A percentile compares a stretch with the other conserved stretches of the same genome.
Conservation (phyloP, 768 basidiomycete genomes). For the Kwoniella dejecticola region DNA sequence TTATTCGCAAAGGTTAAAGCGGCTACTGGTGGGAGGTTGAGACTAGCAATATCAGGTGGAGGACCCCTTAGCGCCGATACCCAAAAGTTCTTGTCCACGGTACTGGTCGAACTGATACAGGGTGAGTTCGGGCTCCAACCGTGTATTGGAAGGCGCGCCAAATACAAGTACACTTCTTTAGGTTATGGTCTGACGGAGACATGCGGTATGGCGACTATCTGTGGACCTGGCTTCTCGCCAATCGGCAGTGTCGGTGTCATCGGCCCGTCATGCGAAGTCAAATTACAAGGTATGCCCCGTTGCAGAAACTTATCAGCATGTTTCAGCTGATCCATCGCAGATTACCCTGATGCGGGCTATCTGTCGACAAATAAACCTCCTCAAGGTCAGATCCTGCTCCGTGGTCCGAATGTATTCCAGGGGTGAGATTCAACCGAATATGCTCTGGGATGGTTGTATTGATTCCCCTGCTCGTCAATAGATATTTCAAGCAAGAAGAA, state of each 20-base stretch:
- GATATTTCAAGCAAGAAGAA: conserved; percentile 50
- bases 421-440: conserved; percentile 28
- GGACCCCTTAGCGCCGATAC: conserved; percentile 42
- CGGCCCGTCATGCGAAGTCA: conserved; percentile 52
- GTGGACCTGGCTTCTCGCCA: conserved; percentile 36
- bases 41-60: conserved; percentile 52
- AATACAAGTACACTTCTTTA: conserved; percentile 8
- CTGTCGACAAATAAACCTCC: conserved; percentile 44
- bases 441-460: not conserved
- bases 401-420: conserved; percentile 51
- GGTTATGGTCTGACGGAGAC: conserved; percentile 53
- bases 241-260: conserved; percentile 45
- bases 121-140: too few relatives aligned
- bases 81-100: conserved; percentile 52
- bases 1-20: conserved; percentile 52
- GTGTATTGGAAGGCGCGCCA: conserved; percentile 1
- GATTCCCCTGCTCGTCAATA: too few relatives aligned
- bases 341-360: conserved; percentile 54
- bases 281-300: conserved; percentile 37
- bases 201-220: conserved; percentile 50
- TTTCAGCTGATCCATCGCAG: conserved; percentile 19
- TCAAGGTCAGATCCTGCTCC: conserved; percentile 51
- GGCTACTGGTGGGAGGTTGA: conserved; percentile 50
- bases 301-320: too few relatives aligned
- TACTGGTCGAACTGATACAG: conserved; percentile 47